Evolutionary conservation across 2,329 filamentous ascomycete genomes (phyloP).

Genomic region (Zymoseptoria tritici): DNA sequence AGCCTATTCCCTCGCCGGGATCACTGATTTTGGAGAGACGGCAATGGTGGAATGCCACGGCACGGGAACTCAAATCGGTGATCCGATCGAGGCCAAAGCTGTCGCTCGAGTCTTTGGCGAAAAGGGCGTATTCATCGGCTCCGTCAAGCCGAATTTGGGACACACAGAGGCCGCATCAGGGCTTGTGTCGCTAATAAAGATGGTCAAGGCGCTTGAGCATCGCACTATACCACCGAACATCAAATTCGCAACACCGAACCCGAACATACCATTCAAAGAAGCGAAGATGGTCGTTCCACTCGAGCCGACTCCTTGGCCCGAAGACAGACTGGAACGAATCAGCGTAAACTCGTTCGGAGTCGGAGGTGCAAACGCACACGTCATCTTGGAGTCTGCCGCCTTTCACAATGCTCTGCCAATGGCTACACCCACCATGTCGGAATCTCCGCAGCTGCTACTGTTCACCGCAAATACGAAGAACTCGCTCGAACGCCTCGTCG

Average conservation of each 20-base stretch:
- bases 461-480: background rate
- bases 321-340: background rate
- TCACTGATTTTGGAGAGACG: conserved; percentile 12
- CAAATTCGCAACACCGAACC: conserved; percentile 19
- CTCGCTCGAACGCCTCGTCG: background rate
- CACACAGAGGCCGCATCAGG: conserved; percentile 12
- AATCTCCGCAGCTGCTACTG: too few species aligned
- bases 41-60: conserved; percentile 21
- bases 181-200: conserved; percentile 11
- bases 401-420: background rate
- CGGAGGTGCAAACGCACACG: conserved; percentile 17
- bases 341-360: conserved; percentile 20
- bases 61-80: conserved; percentile 23
- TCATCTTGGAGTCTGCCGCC: background rate
- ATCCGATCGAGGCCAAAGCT: conserved; percentile 17
- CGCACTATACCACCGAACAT: conserved; percentile 19
- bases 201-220: conserved; percentile 19
- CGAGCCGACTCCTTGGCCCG: conserved; percentile 24
- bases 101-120: conserved; percentile 6
- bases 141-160: conserved; percentile 9
- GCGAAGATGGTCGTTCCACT: conserved; percentile 9
- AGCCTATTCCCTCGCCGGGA: conserved; percentile 30
- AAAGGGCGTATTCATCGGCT: conserved; percentile 1
- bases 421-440: too few species aligned
- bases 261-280: conserved; percentile 20